A percentile compares a stretch with the other conserved stretches of the same genome.
Conservation (phyloP, 805 yeast genomes). For the Teunomyces stri region DNA sequence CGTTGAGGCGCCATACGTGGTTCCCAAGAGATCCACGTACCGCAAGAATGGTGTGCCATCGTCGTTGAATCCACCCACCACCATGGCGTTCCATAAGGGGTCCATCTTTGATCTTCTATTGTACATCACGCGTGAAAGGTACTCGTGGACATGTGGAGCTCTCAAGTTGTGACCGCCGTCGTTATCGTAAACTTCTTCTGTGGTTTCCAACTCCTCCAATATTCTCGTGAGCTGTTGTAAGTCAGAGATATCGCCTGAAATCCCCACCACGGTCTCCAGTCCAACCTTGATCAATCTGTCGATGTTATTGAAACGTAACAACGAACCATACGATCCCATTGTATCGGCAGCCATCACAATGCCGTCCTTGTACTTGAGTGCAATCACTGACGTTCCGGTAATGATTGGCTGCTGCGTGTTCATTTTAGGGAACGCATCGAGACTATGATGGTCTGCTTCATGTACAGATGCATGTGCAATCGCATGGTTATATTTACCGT, state of each 20-base stretch:
- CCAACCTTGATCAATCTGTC: constrained; percentile 89
- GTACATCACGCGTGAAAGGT: constrained; percentile 80
- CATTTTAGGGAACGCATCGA: constrained; percentile 58
- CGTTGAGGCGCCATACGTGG: constrained; percentile 81
- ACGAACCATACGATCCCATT: constrained; percentile 87
- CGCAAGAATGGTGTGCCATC: constrained; percentile 66
- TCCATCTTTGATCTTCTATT: constrained; percentile 88
- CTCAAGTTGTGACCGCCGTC: constrained; percentile 57
- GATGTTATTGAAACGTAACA: constrained; percentile 79
- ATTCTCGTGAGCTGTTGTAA: constrained; percentile 77
- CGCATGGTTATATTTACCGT: constrained; percentile 74
- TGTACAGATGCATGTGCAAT: constrained; percentile 61
- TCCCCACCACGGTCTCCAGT: constrained; percentile 80
- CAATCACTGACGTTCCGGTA: constrained; percentile 94
- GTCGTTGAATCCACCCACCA: constrained; percentile 86
- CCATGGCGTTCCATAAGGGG: constrained; percentile 92
- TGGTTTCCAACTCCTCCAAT: constrained; percentile 69
- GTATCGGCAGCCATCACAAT: constrained; percentile 94
- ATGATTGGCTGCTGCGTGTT: constrained; percentile 93
- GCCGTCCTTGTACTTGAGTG: constrained; percentile 86
- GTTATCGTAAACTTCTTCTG: constrained; percentile 77
- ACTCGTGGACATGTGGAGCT: constrained; percentile 88
- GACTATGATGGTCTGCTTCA: constrained; percentile 11
- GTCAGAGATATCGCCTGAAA: constrained; percentile 93
- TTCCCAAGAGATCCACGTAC: constrained; percentile 90